Base-by-base conservation (phyloP, 768 basidiomycete genomes). In the Flagelloscypha sp. region DNA sequence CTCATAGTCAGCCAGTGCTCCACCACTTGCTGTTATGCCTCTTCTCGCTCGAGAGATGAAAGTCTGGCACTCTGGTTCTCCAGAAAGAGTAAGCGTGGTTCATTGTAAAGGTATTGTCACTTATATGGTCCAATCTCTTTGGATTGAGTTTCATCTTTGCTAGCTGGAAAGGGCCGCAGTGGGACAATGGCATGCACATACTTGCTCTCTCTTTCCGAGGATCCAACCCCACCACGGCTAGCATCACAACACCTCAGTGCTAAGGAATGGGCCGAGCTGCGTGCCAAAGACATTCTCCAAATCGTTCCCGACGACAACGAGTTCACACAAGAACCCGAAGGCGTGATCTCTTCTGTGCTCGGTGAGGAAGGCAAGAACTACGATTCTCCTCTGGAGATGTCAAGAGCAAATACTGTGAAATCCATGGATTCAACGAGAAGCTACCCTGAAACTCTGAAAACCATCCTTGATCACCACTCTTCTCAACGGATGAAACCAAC, bases 171-270 rank as follows among this genome's bases (percentile, higher is more conserved):
- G 54, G 87, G 87, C 10, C 69, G 88, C 35, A 89, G 87, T 0
- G 89, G 89, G 7, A 89, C 84, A 0, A 70, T 92, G 43, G 84
- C 87, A 0, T 88, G 88, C 52, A 67, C 84, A 7, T 86, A 89
- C 54, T 65, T 93, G 2, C 70, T 93, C 10, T 68, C 83, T 0
- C 59, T 74, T 2, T 65, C 69, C 15, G 59, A 59, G 25, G 40
- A 55, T 1, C 72, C 75, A 6, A 58, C 62, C 3, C 61, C 75
- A 4, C 72, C 72, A 0, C 57, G 60, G 20, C 55, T 72, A 3
- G 59, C n/a, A 68, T 47, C 59, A 67, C 8, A 77, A 62, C 37
- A 59, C 67, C 36, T n/a, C n/a, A 58, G 55, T 18, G 54, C 58
- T 6, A 69, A 70, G 40, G 69, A 77, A 40, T 62, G 66, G 59